Conservation (phyloP, 257 asterid genomes). For the Prunella vulgaris region DNA sequence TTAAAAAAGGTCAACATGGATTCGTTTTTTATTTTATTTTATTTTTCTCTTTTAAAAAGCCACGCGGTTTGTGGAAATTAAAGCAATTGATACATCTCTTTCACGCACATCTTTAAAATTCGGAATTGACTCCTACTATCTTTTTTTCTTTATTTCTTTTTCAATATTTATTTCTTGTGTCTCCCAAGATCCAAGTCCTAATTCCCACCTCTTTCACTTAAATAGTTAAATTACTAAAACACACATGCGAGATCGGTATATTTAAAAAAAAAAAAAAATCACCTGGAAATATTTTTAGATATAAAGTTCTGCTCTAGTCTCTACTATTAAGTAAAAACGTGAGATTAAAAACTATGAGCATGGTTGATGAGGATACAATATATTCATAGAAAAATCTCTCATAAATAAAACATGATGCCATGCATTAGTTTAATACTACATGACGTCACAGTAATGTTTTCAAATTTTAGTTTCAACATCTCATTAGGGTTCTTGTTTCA, state of each 20-base stretch:
- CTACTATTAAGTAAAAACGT: too few species aligned
- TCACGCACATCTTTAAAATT: background rate
- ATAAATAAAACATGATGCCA: too few species aligned
- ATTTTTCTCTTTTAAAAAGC: background rate
- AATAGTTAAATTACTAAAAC: background rate
- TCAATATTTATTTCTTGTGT: background rate
- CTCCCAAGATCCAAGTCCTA: background rate
- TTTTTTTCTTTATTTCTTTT: background rate
- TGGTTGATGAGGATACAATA: too few species aligned
- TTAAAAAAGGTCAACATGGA: background rate
- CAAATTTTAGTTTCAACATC: too few species aligned
- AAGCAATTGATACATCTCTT: background rate
- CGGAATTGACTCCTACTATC: background rate
- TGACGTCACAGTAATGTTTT: too few species aligned
- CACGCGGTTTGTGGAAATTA: conserved; percentile 5
- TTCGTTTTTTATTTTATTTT: background rate
- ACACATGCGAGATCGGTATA: background rate
- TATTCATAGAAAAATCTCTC: background rate
- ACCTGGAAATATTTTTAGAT: too few species aligned
- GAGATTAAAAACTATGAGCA: too few species aligned
- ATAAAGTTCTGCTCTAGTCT: background rate
- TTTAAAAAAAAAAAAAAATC: background rate
- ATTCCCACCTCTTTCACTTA: background rate
- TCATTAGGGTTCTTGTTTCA: too few species aligned
- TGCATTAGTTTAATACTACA: too few species aligned